These are phyloP conservation scores for Mrakia blollopis DNA, from an alignment of 768 basidiomycete species.

Conservation along the genomic window DNA sequence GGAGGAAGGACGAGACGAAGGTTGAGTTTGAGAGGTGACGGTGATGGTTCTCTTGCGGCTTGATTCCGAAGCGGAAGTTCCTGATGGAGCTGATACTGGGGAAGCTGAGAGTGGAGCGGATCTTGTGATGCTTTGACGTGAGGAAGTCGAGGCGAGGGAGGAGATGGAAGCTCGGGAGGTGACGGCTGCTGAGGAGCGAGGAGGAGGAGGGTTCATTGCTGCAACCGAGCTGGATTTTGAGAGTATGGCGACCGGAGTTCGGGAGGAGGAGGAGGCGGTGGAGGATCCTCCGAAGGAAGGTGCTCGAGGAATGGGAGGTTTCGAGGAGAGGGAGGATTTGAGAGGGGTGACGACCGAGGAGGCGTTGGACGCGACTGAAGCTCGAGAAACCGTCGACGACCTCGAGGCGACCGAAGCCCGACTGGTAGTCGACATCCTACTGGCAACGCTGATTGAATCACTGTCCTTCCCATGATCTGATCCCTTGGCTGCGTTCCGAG, in stretches of 20 bases:
- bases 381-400: neutral
- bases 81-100: neutral
- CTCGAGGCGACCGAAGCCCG: neutral
- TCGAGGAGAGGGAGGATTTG: neutral
- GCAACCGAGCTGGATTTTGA: constrained; percentile 2
- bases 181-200: neutral
- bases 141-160: constrained; percentile 8
- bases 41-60: neutral
- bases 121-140: neutral
- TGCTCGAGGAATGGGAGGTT: neutral
- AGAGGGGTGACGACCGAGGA: neutral
- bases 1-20: neutral
- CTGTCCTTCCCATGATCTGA: neutral
- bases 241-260: neutral
- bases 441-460: constrained; percentile 1
- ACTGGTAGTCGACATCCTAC: neutral
- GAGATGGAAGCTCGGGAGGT: neutral
- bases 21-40: neutral
- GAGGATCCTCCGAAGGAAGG: constrained; percentile 5
- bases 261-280: neutral
- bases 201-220: neutral
- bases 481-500: neutral
- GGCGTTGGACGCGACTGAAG: neutral
- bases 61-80: neutral
- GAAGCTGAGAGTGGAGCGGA: neutral